These are phyloP conservation scores for Saitozyma sp. DNA, from an alignment of 768 basidiomycete genomes.

Conservation along the genomic window DNA sequence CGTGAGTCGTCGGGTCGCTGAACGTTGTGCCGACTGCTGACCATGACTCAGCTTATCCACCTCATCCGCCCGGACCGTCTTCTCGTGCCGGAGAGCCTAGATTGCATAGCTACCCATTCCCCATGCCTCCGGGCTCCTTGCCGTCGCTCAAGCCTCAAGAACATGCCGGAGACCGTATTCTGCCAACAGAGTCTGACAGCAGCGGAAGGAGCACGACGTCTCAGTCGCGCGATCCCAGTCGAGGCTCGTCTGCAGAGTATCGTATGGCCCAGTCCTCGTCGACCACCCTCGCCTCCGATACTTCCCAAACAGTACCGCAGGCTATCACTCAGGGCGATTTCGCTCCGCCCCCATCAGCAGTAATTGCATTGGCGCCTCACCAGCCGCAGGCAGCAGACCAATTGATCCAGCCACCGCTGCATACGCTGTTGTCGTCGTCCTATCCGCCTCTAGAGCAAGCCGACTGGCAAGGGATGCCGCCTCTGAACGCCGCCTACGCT, in stretches of 20 bases:
- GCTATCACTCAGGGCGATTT: not conserved
- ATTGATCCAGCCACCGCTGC: too few relatives aligned
- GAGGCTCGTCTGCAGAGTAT: not conserved
- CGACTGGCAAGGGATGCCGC: conserved; percentile 13
- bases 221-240: not conserved
- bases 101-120: conserved; percentile 35
- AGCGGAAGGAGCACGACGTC: not conserved
- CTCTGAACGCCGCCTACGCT: conserved; percentile 12
- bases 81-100: conserved; percentile 11
- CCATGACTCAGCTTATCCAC: too few relatives aligned
- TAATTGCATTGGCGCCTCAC: not conserved
- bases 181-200: too few relatives aligned
- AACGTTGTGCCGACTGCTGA: too few relatives aligned
- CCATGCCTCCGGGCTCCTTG: conserved; percentile 29
- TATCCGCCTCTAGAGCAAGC: not conserved
- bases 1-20: too few relatives aligned
- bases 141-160: conserved; percentile 21
- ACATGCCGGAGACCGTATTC: too few relatives aligned
- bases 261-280: not conserved
- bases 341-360: too few relatives aligned
- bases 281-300: not conserved
- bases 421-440: too few relatives aligned
- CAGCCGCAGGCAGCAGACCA: not conserved
- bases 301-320: not conserved
- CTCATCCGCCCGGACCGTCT: too few relatives aligned